Evolutionary conservation across 75 land plant species (phyloP), one percentile per base, ranked within the genome.

Genomic region (Picea sitchensis): DNA sequence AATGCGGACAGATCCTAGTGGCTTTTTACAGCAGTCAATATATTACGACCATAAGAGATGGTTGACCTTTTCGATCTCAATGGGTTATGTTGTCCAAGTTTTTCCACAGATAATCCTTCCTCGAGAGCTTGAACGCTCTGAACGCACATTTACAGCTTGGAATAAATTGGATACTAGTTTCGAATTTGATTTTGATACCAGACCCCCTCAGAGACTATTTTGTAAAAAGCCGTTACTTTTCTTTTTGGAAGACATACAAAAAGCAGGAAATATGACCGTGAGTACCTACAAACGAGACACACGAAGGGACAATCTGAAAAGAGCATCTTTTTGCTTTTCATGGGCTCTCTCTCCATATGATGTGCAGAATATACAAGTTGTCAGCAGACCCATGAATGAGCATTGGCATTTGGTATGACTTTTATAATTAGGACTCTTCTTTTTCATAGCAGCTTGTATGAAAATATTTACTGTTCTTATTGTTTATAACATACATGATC

Each of bases 1-100:
- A 0, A 92, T 92, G 94, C 76, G 72, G 32, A 61, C 75, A 15
- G 87, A 92, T 9, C 87, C 92, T 4, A 63, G 83, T 54, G 79
- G 88, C 82, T 88, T 92, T 67, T 79, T 93, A 77, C 96, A 92
- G 83, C 89, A 83, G 58, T 75, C 91, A 2, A 82, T 91, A 23
- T 86, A 83, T 44, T 86, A 87, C 80, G 89, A 84, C 59, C 77
- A 21, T 34, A 30, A 31, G 14, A 75, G 62, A 31, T 65, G 72
- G 57, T 30, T 92, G 3, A 86, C 94, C 18, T 84, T 88, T 77
- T 81, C 90, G 4, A 83, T 92, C 14, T 93, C 95, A 56, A 71
- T 85, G 54, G 94, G 95, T 44, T 93, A 91, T 83, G 92, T 89
- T 26, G 90, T 89, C 26, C 92, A 92, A 81, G 95, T 92, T 21